phyloP scores from a whole-genome alignment of 148 eudicot species.

The Suaeda aralocaspica region DNA sequence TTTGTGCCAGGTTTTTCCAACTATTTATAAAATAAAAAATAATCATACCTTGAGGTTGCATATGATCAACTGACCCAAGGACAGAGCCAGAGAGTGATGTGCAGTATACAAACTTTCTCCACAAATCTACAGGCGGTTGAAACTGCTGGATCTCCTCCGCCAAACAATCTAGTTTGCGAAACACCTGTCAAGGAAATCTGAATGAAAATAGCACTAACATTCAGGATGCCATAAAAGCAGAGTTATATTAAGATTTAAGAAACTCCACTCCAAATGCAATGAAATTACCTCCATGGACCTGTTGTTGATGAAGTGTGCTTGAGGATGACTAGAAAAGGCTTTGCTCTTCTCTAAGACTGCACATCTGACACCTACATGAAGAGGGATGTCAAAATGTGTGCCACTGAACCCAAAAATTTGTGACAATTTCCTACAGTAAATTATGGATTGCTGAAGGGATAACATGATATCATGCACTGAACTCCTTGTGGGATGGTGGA shows the following conservation, averaged over 20 bases:
- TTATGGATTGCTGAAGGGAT: not conserved
- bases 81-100: constrained; percentile 82
- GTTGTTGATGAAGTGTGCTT: constrained; percentile 96
- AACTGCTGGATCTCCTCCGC: constrained; percentile 68
- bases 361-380: constrained; percentile 66
- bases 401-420: not conserved
- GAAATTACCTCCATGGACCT: constrained; percentile 94
- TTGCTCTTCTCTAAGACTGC: constrained; percentile 72
- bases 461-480: not conserved
- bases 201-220: constrained; percentile 40
- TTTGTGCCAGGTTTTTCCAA: not conserved
- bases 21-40: not conserved
- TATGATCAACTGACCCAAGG: constrained; percentile 93
- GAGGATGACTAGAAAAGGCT: constrained; percentile 77
- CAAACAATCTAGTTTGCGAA: constrained; percentile 79
- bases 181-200: constrained; percentile 57
- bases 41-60: constrained; percentile 80
- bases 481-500: not conserved
- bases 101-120: constrained; percentile 97
- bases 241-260: not conserved
- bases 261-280: not conserved
- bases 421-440: not conserved
- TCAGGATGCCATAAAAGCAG: constrained; percentile 20
- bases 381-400: not conserved
- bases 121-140: constrained; percentile 86